These are phyloP conservation scores for Syncephalis plumigaleata DNA, from an alignment of 371 early-diverging fungal species.

Conservation along the genomic window DNA sequence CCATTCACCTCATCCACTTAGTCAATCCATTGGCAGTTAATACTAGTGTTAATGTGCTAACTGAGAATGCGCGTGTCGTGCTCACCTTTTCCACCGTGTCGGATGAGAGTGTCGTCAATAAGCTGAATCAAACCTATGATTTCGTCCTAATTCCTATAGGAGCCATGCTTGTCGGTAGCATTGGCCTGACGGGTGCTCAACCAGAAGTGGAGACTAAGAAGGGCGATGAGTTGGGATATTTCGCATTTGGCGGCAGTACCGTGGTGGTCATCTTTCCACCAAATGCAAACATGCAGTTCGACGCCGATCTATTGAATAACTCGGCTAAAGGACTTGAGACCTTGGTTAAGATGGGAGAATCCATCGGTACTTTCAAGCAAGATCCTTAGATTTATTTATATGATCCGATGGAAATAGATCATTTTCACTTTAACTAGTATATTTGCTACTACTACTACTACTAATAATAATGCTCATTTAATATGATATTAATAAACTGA, in stretches of 20 bases:
- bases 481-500: too few relatives aligned
- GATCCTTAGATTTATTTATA: too few relatives aligned
- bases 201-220: constrained; percentile 31
- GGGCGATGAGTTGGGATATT: constrained; percentile 68
- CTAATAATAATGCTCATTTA: too few relatives aligned
- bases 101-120: constrained; percentile 44
- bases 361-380: neutral
- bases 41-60: constrained; percentile 57
- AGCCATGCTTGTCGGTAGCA: constrained; percentile 78
- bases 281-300: constrained; percentile 35
- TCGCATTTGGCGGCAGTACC: constrained; percentile 32
- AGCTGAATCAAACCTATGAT: constrained; percentile 27
- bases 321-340: constrained; percentile 29
- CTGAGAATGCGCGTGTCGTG: constrained; percentile 61
- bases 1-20: too few relatives aligned
- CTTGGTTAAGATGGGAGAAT: constrained; percentile 10
- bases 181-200: constrained; percentile 31
- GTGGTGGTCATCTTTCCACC: constrained; percentile 16
- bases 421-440: too few relatives aligned
- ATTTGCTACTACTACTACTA: too few relatives aligned
- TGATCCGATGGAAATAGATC: too few relatives aligned
- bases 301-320: constrained; percentile 41
- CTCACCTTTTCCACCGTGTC: constrained; percentile 39
- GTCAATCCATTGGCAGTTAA: constrained; percentile 81
- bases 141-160: constrained; percentile 61